Conservation (phyloP, 148 eudicot genomes). For the Polygonum aviculare region DNA sequence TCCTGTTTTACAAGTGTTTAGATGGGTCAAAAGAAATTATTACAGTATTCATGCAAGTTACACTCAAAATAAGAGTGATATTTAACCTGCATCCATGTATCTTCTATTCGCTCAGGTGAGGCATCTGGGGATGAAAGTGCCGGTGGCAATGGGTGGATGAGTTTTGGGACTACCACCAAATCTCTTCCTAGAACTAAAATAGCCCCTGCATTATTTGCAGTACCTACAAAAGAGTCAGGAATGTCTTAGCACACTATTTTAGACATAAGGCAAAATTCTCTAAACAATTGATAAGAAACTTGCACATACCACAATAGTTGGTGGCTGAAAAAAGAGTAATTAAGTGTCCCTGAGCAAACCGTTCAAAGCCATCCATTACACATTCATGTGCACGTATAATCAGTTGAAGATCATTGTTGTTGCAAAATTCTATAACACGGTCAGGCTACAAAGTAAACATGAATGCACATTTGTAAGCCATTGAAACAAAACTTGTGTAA, state of each 20-base stretch:
- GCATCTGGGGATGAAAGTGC: conserved; percentile 81
- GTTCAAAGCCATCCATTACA: conserved; percentile 99
- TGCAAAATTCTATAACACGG: conserved; percentile 97
- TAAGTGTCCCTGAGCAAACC: conserved; percentile 97
- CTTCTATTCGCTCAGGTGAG: conserved; percentile 91
- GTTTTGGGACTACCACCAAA: conserved; percentile 99
- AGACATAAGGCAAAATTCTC: background rate
- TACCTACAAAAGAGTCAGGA: conserved; percentile 41
- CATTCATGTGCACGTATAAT: conserved; percentile 98
- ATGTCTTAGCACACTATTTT: conserved; percentile 7
- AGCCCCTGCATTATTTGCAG: conserved; percentile 98
- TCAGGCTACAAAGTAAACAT: conserved; percentile 54
- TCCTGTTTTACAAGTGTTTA: conserved; percentile 33
- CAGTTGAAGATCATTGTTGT: conserved; percentile 93
- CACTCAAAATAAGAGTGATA: background rate
- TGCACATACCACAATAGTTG: conserved; percentile 81
- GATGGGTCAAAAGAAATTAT: background rate
- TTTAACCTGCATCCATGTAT: conserved; percentile 98
- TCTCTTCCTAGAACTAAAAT: conserved; percentile 93
- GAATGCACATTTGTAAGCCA: background rate
- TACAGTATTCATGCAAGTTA: background rate
- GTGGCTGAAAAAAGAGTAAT: conserved; percentile 99
- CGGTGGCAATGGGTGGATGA: conserved; percentile 97
- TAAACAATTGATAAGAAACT: background rate
- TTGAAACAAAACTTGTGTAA: background rate